Evolutionary conservation across 179 eudicot genomes (phyloP).

Genomic region (Corrigiola litoralis): DNA sequence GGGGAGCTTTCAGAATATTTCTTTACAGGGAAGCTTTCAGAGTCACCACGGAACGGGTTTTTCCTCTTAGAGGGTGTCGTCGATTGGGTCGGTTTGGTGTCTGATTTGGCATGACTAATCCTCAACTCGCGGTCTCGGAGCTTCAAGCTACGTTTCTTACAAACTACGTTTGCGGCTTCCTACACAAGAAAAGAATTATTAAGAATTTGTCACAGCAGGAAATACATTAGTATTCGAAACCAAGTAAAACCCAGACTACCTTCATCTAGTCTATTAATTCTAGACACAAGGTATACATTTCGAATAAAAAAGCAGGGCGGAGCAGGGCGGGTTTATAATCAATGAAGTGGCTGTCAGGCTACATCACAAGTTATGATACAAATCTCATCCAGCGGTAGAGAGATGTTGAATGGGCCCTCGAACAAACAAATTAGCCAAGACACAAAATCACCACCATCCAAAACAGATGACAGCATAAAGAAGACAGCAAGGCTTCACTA

Average conservation of each 20-base stretch:
- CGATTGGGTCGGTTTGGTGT: conserved; percentile 32
- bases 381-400: background rate
- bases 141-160: conserved; percentile 56
- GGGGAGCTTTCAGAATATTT: conserved; percentile 33
- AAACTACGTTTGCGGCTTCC: conserved; percentile 73
- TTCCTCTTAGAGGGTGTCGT: conserved; percentile 64
- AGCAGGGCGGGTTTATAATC: too few species aligned
- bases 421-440: too few species aligned
- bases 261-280: background rate
- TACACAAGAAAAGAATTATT: conserved; percentile 15
- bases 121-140: conserved; percentile 78
- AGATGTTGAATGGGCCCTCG: too few species aligned
- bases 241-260: background rate
- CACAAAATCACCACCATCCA: too few species aligned
- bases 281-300: too few species aligned
- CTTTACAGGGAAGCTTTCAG: conserved; percentile 32
- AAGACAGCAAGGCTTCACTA: background rate
- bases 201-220: background rate
- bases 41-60: conserved; percentile 25
- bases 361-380: too few species aligned
- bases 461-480: background rate
- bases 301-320: too few species aligned
- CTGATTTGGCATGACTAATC: conserved; percentile 54
- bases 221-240: too few species aligned
- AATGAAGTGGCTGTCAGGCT: too few species aligned